Evolutionary conservation across 148 eudicot species (phyloP), one percentile per base, ranked within the genome.

Genomic region (Rhododendron vialii): DNA sequence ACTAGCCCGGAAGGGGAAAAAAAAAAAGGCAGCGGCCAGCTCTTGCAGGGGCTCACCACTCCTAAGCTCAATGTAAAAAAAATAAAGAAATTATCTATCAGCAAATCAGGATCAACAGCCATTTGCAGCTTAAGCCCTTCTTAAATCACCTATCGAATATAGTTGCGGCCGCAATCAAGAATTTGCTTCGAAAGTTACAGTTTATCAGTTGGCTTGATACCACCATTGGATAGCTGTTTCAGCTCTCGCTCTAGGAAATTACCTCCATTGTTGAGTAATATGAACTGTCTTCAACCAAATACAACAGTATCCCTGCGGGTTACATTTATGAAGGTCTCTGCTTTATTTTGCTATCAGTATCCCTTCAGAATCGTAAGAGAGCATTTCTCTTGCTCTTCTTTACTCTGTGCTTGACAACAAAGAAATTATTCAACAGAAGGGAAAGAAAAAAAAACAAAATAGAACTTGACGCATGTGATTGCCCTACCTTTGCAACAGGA

Each of bases 401-500:
- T 82, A 17, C 55, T 41, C 55, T 83, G 33, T 43, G 24, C 18
- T 38, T 82, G 50, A 30, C 55, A 65, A 28, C 18, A n/a, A 43
- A 41, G 5, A 83, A 12, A 53, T 17, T n/a, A 83, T n/a, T 30
- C 7, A 86, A 82, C 20, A 43, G 35, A 36, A 74, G 22, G 35
- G 22, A 17, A 43, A 17, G n/a, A 82, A 30, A 38, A 30, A 45
- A 65, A 57, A 33, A 78, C 17, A 55, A 69, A 10, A 71, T 7
- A 1, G 47, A 53, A 26, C 7, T 43, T 18, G 1, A 71, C 22
- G 48, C 59, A 73, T 55, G 36, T 38, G 4, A 45, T 50, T n/a
- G 38, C 55, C 88, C 75, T 82, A 86, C 81, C 67, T 11, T 13
- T 71, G 82, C 47, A 74, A 14, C 55, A 28, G 75, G 50, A 57